A percentile compares a stretch with the other conserved stretches of the same genome.
phyloP scores from a whole-genome alignment of 805 yeast genomes.

The Candida vaughaniae region DNA sequence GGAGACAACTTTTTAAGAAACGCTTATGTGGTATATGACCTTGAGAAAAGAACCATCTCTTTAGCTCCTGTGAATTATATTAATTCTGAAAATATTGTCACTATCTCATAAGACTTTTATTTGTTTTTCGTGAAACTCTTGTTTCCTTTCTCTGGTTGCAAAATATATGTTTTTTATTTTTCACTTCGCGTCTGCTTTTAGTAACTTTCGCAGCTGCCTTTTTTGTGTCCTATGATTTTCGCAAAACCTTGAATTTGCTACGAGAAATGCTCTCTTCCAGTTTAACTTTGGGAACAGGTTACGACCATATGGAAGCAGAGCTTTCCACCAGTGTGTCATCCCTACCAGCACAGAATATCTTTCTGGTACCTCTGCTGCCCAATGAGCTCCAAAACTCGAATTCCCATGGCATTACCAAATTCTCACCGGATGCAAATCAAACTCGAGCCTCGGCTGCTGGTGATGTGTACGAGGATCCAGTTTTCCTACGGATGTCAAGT shows the following conservation, averaged over 20 bases:
- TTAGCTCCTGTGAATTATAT: constrained; percentile 40
- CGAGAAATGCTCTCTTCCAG: no score
- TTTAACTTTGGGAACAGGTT: not conserved
- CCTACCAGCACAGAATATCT: not conserved
- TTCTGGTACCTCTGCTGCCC: not conserved
- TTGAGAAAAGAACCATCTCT: constrained; percentile 55
- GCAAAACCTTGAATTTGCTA: no score
- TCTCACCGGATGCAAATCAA: not conserved
- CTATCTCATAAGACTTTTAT: no score
- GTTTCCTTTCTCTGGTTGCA: no score
- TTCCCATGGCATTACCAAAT: no score
- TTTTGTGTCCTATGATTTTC: no score
- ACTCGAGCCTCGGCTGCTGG: not conserved
- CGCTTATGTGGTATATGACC: constrained; percentile 63
- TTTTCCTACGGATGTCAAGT: not conserved
- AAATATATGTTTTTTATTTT: no score
- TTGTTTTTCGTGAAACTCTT: no score
- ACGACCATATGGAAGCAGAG: constrained; percentile 1
- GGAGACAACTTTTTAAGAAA: constrained; percentile 68
- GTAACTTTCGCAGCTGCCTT: no score
- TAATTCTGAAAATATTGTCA: constrained; percentile 29
- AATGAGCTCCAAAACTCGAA: no score
- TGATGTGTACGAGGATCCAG: not conserved
- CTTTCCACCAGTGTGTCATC: constrained; percentile 2
- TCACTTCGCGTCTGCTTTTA: no score